Conservation (phyloP, 78 protist genomes). For the Speleostelium caveatum region DNA sequence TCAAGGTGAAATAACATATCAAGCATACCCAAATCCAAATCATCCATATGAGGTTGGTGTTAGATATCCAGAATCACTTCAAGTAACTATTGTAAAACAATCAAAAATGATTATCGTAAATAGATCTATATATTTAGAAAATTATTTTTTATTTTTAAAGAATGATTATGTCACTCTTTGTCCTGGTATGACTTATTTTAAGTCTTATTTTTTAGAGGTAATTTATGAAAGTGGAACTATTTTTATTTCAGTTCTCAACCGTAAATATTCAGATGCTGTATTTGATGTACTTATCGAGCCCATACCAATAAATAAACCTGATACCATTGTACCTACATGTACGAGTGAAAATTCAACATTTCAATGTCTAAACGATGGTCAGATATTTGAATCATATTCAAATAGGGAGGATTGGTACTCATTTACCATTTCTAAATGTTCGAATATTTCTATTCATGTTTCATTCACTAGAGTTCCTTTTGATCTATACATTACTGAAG, state of each 20-base stretch:
- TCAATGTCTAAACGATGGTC: conserved; percentile 38
- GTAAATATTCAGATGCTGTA: neutral
- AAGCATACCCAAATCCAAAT: too few relatives aligned
- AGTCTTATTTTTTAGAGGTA: too few relatives aligned
- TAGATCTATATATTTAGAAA: too few relatives aligned
- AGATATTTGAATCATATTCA: neutral
- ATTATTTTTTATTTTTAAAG: too few relatives aligned
- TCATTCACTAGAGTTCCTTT: neutral
- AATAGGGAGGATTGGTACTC: neutral
- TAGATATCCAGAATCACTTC: too few relatives aligned
- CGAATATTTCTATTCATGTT: conserved; percentile 15
- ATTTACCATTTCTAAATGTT: conserved; percentile 2
- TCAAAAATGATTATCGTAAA: too few relatives aligned
- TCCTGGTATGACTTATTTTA: too few relatives aligned
- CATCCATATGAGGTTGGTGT: too few relatives aligned
- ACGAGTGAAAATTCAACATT: neutral
- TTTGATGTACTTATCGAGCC: conserved; percentile 38
- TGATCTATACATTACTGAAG: conserved; percentile 11
- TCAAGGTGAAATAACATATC: too few relatives aligned
- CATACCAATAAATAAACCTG: neutral
- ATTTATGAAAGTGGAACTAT: conserved; percentile 56
- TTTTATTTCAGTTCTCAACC: neutral
- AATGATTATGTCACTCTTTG: too few relatives aligned
- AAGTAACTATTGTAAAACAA: too few relatives aligned
- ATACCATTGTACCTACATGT: neutral